Evolutionary conservation across 768 basidiomycete species (phyloP), one percentile per base, ranked within the genome.

Genomic region (Tricholoma sp.): DNA sequence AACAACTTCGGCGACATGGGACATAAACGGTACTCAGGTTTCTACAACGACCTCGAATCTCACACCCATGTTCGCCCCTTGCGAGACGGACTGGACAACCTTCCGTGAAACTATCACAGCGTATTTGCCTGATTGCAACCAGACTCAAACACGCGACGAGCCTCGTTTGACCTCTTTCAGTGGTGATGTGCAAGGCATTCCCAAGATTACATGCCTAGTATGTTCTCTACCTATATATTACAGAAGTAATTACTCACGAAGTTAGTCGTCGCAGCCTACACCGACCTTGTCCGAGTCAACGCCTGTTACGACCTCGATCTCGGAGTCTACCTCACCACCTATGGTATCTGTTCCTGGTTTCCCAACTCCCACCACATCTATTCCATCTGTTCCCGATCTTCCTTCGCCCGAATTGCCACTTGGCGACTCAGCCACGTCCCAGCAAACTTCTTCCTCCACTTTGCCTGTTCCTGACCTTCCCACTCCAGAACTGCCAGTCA

Each of bases 61-160:
- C 24, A 67, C 66, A 7, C 53, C 66, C 0, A 57, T 65, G 28
- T 67, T 57, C 33, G 64, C 61, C n/a, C 66, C 66, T 4, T 63
- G 62, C 52, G 61, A 58, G 6, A 59, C 60, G 10, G 64, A 63
- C 28, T 67, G 66, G 64, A 57, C 55, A 32, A 63, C 59, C 8
- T 24, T 45, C 34, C 58, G 58, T 9, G 63, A 63, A 45, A 65
- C 63, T 5, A 49, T 64, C 2, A 67, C 66, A 5, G 64, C 61
- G n/a, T 31, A 62, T 18, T 29, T 59, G 4, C 32, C 59, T 5
- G 63, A 64, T 12, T 67, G 66, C 50, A 44, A 63, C 37, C 54
- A 65, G 52, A 65, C 63, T 12, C 63, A 65, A 48, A 63, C 61
- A 13, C 56, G 64, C 7, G 54, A 62, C 52, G 66, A 67, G 54